Conservation (phyloP, 2,329 filamentous ascomycete species). For the Thelonectria discophora region DNA sequence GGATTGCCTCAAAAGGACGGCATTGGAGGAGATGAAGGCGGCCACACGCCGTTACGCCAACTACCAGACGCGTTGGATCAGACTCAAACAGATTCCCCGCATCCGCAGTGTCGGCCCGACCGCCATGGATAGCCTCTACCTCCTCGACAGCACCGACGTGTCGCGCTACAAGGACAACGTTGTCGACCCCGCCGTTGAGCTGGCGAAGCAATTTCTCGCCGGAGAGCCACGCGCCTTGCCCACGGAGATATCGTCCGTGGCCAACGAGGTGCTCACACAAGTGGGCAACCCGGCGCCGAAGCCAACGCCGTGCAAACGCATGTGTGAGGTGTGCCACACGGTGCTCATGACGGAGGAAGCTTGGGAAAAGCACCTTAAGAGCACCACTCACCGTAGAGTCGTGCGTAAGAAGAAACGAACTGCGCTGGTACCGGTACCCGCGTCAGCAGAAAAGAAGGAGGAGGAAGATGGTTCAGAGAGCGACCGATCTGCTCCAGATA, state of each 20-base stretch:
- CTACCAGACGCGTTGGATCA: constrained; percentile 87
- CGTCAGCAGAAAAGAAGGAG: constrained; percentile 34
- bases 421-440: constrained; percentile 46
- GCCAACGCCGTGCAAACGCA: constrained; percentile 64
- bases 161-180: constrained; percentile 70
- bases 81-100: constrained; percentile 78
- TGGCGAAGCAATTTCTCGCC: constrained; percentile 71
- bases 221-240: constrained; percentile 64
- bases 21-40: constrained; percentile 79
- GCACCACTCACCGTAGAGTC: constrained; percentile 47
- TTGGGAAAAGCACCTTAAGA: constrained; percentile 52
- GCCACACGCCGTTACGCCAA: constrained; percentile 90
- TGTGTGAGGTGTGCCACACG: constrained; percentile 78
- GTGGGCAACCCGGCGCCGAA: constrained; percentile 56
- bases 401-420: constrained; percentile 49
- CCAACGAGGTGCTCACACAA: constrained; percentile 64
- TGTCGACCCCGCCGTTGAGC: constrained; percentile 66
- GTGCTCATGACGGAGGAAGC: constrained; percentile 65
- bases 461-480: constrained; percentile 19
- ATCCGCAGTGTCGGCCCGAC: constrained; percentile 64
- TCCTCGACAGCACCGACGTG: constrained; percentile 82
- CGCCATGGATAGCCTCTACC: constrained; percentile 69
- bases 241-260: constrained; percentile 56
- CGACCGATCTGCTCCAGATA: constrained; percentile 40
- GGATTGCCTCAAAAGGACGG: constrained; percentile 63